Evolutionary conservation across 495 filamentous ascomycete genomes (phyloP), one percentile per base, ranked within the genome.

Genomic region (Xylaria castorea): DNA sequence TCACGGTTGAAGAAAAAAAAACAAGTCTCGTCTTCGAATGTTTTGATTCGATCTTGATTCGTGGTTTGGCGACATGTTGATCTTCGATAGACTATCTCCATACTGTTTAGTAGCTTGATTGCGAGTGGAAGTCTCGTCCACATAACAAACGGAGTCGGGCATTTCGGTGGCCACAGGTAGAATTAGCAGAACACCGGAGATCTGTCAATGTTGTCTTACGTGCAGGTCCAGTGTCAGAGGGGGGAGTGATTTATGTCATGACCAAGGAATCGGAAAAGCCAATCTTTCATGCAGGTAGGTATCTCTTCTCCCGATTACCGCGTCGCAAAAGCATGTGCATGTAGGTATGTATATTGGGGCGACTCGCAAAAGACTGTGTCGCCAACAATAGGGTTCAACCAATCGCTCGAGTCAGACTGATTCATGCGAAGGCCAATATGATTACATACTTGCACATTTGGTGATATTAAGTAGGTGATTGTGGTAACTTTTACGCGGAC

Each of bases 361-460:
- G 38, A 30, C 38, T 20, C 42, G 25, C 40, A 2, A 50, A 32
- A 34, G 36, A 40, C 42, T 7, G 64, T 53, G 18, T 36, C 44
- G 46, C 46, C 27, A 30, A 11, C 46, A 30, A 22, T 46, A 67
- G 46, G 64, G 64, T 53, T 46, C 14, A 16, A 68, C 36, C 51
- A 68, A 57, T 34, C 50, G 51, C 38, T 48, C 42, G 46, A 53
- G 68, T 40, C 57, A 38, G 40, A 62, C 68, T 55, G 58, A 71
- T 71, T 64, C 68, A 71, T 71, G 68, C 68, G n/a, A 20, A 53
- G 18, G 58, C 44, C 68, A 25, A 63, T 71, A 62, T 70, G 68
- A 70, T 71, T 58, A 62, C 68, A 62, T 62, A 62, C 42, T 46
- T 32, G 9, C n/a, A n/a, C n/a, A n/a, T n/a, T n/a, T n/a, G 62